These are phyloP conservation scores for Cystofilobasidium bisporidii DNA, from an alignment of 768 basidiomycete species.

Conservation along the genomic window DNA sequence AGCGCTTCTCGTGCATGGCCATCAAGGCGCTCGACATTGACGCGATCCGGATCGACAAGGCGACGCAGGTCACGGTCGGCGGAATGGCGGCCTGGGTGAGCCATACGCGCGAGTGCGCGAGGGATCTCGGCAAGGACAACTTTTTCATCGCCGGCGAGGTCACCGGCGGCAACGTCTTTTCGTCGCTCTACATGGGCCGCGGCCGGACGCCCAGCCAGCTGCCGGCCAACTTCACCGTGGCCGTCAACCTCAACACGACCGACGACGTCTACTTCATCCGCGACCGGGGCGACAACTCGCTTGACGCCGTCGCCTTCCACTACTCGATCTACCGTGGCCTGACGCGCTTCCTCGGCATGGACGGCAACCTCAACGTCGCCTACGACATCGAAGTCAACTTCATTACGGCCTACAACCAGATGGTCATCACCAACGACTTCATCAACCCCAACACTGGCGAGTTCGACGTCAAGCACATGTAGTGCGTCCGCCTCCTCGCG, in stretches of 20 bases:
- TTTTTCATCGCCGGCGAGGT: constrained; percentile 90
- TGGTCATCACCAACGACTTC: constrained; percentile 71
- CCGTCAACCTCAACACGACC: constrained; percentile 55
- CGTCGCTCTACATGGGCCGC: constrained; percentile 80
- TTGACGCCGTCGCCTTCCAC: constrained; percentile 82
- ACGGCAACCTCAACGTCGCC: constrained; percentile 83
- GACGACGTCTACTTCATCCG: constrained; percentile 65
- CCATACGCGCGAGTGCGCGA: constrained; percentile 64
- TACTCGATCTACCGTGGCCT: constrained; percentile 85
- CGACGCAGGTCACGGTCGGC: constrained; percentile 79
- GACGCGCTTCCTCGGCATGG: constrained; percentile 85
- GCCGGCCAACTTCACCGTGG: constrained; percentile 59
- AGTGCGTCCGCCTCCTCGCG: constrained; percentile 30
- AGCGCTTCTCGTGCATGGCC: constrained; percentile 70
- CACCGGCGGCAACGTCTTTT: constrained; percentile 86
- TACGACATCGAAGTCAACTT: constrained; percentile 77
- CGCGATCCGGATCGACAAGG: constrained; percentile 89
- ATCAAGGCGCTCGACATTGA: constrained; percentile 83
- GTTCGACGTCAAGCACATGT: constrained; percentile 80
- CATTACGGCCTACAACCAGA: constrained; percentile 80
- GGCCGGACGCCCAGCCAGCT: constrained; percentile 67
- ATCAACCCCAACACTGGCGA: constrained; percentile 56
- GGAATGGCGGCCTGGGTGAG: constrained; percentile 68
- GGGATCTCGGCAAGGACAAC: constrained; percentile 62
- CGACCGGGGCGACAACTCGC: constrained; percentile 49